Conservation (phyloP, 257 asterid genomes). For the Salvia splendens region DNA sequence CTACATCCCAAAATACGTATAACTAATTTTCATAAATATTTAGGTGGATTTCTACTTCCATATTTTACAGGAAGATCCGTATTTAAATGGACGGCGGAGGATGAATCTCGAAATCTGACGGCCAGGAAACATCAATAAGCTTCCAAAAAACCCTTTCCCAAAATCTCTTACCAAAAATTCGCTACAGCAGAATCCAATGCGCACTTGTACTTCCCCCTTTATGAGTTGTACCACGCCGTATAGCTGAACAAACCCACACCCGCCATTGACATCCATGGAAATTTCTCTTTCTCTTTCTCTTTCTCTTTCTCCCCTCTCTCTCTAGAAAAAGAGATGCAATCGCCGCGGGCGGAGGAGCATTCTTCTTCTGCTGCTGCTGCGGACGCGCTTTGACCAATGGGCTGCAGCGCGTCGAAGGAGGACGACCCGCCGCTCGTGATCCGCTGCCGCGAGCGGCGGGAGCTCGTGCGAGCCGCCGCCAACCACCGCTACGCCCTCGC, state of each 20-base stretch:
- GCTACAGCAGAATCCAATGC: conserved; percentile 33
- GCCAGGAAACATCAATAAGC: conserved; percentile 3
- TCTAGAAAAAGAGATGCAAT: conserved; percentile 44
- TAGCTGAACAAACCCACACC: conserved; percentile 35
- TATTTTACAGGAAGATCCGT: too few relatives aligned
- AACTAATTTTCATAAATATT: too few relatives aligned
- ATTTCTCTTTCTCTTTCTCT: too few relatives aligned
- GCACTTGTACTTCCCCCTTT: conserved; percentile 30
- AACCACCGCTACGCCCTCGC: conserved; percentile 88
- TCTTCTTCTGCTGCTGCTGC: neutral
- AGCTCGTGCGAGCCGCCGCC: conserved; percentile 79
- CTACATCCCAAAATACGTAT: too few relatives aligned
- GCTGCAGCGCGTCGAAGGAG: conserved; percentile 79
- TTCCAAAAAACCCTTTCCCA: conserved; percentile 12
- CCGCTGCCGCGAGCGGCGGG: conserved; percentile 82
- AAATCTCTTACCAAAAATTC: too few relatives aligned
- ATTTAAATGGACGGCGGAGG: too few relatives aligned
- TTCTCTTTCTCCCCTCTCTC: too few relatives aligned
- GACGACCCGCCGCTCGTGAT: conserved; percentile 72
- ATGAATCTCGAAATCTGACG: conserved; percentile 23
- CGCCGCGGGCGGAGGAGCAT: conserved; percentile 9
- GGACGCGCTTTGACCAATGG: conserved; percentile 49
- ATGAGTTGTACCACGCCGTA: conserved; percentile 35
- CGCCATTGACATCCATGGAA: conserved; percentile 37
- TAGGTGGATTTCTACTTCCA: too few relatives aligned